phyloP scores from a whole-genome alignment of 176 grass and related monocot genomes.

The Avena eriantha region DNA sequence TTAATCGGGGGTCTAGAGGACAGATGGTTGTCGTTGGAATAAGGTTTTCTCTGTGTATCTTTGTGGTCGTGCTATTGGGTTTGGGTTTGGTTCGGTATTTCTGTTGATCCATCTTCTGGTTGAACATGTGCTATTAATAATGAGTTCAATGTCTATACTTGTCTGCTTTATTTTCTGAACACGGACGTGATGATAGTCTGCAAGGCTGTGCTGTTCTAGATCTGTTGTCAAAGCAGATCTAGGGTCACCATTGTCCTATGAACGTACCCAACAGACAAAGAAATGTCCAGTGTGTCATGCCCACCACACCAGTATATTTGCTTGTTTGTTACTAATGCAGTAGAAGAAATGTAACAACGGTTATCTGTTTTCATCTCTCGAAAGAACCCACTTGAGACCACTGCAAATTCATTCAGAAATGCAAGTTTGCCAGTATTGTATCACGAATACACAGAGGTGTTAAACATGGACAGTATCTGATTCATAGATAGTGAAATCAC shows the following conservation, averaged over 20 bases:
- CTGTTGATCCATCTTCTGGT: slow-evolving; percentile 9
- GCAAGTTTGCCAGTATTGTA: too few relatives aligned
- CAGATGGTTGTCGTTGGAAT: slow-evolving; percentile 40
- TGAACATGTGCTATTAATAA: slow-evolving; percentile 47
- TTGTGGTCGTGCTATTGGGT: slow-evolving; percentile 1
- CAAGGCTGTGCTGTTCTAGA: background rate
- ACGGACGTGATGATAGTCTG: background rate
- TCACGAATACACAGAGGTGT: too few relatives aligned
- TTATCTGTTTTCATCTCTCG: too few relatives aligned
- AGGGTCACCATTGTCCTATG: background rate
- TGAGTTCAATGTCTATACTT: background rate
- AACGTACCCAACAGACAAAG: background rate
- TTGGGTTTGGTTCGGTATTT: slow-evolving; percentile 7
- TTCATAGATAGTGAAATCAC: background rate
- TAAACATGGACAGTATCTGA: too few relatives aligned
- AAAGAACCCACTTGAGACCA: too few relatives aligned
- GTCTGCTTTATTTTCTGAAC: background rate
- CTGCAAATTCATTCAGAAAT: too few relatives aligned
- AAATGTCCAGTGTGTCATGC: too few relatives aligned
- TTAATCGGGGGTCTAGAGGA: slow-evolving; percentile 37
- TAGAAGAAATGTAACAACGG: too few relatives aligned
- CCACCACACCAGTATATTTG: too few relatives aligned
- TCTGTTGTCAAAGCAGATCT: background rate
- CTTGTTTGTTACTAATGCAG: too few relatives aligned
- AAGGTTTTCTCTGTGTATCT: slow-evolving; percentile 29